A percentile compares a stretch with the other conserved stretches of the same genome.
Conservation (phyloP, 805 yeast species). For the Wickerhamomyces strasburgensis region DNA sequence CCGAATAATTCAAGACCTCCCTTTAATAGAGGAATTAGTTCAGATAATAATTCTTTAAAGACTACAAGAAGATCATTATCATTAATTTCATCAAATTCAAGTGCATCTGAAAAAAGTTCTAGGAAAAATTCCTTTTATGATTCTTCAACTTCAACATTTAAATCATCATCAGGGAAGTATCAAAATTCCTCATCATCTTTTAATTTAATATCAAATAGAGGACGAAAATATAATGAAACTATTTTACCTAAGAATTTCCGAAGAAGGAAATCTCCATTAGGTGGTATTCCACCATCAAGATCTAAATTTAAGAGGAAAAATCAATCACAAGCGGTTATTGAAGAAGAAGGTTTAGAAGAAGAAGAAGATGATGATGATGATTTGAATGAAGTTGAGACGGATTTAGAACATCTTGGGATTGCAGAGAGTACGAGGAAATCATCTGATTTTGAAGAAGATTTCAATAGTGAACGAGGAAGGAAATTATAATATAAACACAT, state of each 20-base stretch:
- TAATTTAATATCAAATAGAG: conserved; percentile 15
- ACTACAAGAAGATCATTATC: conserved; percentile 31
- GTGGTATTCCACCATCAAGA: conserved; percentile 17
- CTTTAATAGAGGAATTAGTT: conserved; percentile 18
- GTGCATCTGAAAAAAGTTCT: conserved; percentile 35
- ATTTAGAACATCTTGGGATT: conserved; percentile 18
- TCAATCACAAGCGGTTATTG: conserved; percentile 17
- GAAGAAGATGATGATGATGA: conserved; percentile 12
- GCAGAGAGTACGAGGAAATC: conserved; percentile 20
- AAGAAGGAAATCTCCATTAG: conserved; percentile 27
- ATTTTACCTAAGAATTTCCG: conserved; percentile 19
- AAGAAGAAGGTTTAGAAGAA: conserved; percentile 24
- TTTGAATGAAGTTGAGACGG: conserved; percentile 18
- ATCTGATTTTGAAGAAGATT: conserved; percentile 22
- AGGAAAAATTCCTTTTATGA: conserved; percentile 37
- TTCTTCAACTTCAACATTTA: conserved; percentile 28
- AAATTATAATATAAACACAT: conserved; percentile 2
- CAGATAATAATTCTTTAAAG: conserved; percentile 21
- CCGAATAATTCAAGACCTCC: conserved; percentile 17
- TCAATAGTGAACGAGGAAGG: conserved; percentile 16
- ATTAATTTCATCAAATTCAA: conserved; percentile 33
- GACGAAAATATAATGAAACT: conserved; percentile 17
- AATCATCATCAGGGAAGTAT: too few relatives aligned
- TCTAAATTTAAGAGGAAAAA: conserved; percentile 16
- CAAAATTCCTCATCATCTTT: conserved; percentile 7